A percentile compares a stretch with the other conserved stretches of the same genome.
These are phyloP conservation scores for Stachybotrys chartarum DNA, from an alignment of 2,329 filamentous ascomycete species.

Conservation along the genomic window DNA sequence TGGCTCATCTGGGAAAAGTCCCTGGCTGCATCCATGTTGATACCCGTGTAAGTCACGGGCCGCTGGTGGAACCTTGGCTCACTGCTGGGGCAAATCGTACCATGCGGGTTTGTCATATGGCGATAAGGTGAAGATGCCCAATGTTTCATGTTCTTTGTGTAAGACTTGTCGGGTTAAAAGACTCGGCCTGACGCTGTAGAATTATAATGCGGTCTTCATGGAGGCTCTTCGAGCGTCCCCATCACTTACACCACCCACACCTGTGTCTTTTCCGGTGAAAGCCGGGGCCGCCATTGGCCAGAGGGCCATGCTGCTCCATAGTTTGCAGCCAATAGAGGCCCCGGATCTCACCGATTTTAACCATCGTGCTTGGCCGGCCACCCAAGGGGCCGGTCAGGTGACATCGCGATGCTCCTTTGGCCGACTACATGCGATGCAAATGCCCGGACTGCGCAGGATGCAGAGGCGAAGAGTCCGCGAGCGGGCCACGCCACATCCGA, in stretches of 20 bases:
- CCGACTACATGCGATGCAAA: background rate
- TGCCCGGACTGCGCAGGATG: background rate
- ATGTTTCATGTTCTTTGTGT: conserved; percentile 30
- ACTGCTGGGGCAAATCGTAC: conserved; percentile 26
- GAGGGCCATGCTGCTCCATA: conserved; percentile 8
- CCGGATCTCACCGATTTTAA: conserved; percentile 22
- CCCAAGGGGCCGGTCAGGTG: conserved; percentile 12
- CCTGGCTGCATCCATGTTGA: conserved; percentile 30
- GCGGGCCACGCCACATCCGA: background rate
- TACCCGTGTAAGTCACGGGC: conserved; percentile 33
- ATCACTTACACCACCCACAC: conserved; percentile 31
- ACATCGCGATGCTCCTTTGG: conserved; percentile 3
- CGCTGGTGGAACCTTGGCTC: conserved; percentile 34
- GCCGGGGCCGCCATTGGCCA: conserved; percentile 18
- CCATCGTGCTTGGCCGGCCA: conserved; percentile 2
- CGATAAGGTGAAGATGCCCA: conserved; percentile 33
- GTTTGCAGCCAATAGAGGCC: conserved; percentile 20
- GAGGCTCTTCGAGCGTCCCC: conserved; percentile 23
- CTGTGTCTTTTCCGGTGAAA: conserved; percentile 21
- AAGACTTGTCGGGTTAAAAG: conserved; percentile 30
- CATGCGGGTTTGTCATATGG: conserved; percentile 27
- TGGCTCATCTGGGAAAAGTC: conserved; percentile 25
- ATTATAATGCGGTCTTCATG: conserved; percentile 31
- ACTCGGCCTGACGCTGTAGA: conserved; percentile 28
- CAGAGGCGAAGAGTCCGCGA: background rate